A percentile compares a stretch with the other conserved stretches of the same genome.
Evolutionary conservation across 2,329 filamentous ascomycete genomes (phyloP).

Genomic region (Exophiala dermatitidis): DNA sequence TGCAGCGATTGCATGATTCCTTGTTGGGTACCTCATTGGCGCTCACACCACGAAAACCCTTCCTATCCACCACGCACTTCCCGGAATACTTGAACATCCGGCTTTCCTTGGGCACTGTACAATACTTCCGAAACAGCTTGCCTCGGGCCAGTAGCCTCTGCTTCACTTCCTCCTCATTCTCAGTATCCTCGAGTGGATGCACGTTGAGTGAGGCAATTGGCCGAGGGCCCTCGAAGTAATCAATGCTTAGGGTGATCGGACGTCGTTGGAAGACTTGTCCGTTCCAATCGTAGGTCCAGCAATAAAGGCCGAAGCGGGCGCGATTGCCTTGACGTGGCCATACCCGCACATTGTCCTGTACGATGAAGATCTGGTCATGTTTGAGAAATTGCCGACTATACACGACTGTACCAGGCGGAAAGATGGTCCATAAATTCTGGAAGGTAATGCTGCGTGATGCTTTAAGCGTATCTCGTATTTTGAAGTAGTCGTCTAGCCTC

Average conservation of each 20-base stretch:
- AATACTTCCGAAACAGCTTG: too few species aligned
- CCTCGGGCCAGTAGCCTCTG: too few species aligned
- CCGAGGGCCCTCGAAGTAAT: slow-evolving; percentile 11
- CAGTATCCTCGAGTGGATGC: slow-evolving; percentile 5
- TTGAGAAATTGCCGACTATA: slow-evolving; percentile 2
- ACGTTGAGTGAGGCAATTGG: slow-evolving; percentile 10
- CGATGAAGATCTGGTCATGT: not conserved
- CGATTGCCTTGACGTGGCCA: not conserved
- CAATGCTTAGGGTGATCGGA: slow-evolving; percentile 2
- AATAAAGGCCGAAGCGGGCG: not conserved
- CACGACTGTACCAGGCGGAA: slow-evolving; percentile 11
- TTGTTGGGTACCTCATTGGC: too few species aligned
- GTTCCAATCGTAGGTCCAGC: slow-evolving; percentile 7
- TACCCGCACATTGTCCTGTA: slow-evolving; percentile 7
- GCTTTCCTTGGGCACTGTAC: too few species aligned
- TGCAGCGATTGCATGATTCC: too few species aligned
- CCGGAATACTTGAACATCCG: too few species aligned
- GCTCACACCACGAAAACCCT: too few species aligned
- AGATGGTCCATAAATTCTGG: slow-evolving; percentile 17
- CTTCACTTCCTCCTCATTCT: not conserved
- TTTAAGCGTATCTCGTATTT: slow-evolving; percentile 5
- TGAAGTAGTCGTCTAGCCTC: slow-evolving; percentile 1
- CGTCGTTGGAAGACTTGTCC: slow-evolving; percentile 9
- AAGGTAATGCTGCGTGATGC: slow-evolving; percentile 9
- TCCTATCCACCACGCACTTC: too few species aligned